Conservation (phyloP, 2,329 filamentous ascomycete species). For the Parastagonospora avenae region DNA sequence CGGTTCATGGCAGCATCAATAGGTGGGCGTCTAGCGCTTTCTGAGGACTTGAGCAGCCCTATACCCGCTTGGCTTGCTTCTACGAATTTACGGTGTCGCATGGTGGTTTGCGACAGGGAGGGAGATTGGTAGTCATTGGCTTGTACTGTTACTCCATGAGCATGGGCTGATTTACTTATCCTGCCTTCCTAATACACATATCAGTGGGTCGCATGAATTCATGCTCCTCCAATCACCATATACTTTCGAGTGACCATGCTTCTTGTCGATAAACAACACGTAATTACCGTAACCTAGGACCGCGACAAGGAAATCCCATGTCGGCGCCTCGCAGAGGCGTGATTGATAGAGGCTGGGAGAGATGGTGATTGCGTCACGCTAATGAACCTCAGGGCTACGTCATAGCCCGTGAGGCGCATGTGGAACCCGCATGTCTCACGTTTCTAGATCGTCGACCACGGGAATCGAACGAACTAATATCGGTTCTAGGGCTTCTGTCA, state of each 20-base stretch:
- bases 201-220: constrained; percentile 40
- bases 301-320: no score
- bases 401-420: constrained; percentile 11
- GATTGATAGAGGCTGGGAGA: no score
- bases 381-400: constrained; percentile 13
- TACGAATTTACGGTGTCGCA: neutral
- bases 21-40: constrained; percentile 50
- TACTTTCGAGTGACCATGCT: neutral
- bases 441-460: constrained; percentile 11
- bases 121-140: constrained; percentile 1
- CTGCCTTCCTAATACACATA: constrained; percentile 16
- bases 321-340: no score
- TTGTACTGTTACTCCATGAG: constrained; percentile 18
- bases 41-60: constrained; percentile 50
- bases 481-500: neutral
- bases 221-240: constrained; percentile 28
- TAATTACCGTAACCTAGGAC: no score
- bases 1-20: constrained; percentile 46
- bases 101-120: constrained; percentile 12
- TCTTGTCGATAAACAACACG: constrained; percentile 2
- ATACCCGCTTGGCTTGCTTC: constrained; percentile 36
- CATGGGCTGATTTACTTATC: constrained; percentile 17
- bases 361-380: neutral
- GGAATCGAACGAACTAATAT: neutral
- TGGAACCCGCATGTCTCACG: constrained; percentile 3